Base-by-base conservation (phyloP, 441 rosid genomes). In the Croton setiger region DNA sequence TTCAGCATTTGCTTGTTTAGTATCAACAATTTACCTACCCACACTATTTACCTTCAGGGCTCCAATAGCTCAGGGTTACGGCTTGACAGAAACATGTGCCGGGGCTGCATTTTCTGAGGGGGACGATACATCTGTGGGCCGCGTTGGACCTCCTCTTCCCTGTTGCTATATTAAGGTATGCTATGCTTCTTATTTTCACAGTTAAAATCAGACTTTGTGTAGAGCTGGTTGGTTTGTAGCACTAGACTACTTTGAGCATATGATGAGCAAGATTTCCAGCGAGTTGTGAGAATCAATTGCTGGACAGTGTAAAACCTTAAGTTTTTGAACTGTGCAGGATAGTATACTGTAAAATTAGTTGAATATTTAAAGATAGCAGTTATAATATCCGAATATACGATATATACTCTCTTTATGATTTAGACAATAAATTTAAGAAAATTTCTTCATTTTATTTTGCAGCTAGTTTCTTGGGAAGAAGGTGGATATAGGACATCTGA, bases 391-490 rank as follows among this genome's bases (percentile, higher is more conserved):
- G 33, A 55, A 57, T 9, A 10, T 47, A 41, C 27, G 33, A 5
- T 52, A 41, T 39, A 23, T 17, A 14, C 17, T 36, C 17, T 36
- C 18, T 63, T 64, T 62, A 33, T 9, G 5, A 36, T 36, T 18
- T 4, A 44, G 31, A 51, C 6, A 49, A 35, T 45, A n/a, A 44
- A 74, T 57, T 37, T 49, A 0, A 60, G 18, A 48, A 21, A 68
- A 21, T 45, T 51, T 55, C 53, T 56, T 68, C 47, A 36, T 23
- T 66, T 76, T 76, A 36, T 74, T 36, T 81, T 80, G 70, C 81
- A 94, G 98, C 96, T 94, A 45, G 87, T 94, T 73, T 83, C 91
- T 74, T 94, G 97, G 98, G 92, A 84, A 71, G 96, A 87, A 82
- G 97, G 98, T 69, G 90, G 91, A 11, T 94, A 91, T 73, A 81